Base-by-base conservation (phyloP, 352 stramenopile genomes). In the Globisporangium cylindrosporum region DNA sequence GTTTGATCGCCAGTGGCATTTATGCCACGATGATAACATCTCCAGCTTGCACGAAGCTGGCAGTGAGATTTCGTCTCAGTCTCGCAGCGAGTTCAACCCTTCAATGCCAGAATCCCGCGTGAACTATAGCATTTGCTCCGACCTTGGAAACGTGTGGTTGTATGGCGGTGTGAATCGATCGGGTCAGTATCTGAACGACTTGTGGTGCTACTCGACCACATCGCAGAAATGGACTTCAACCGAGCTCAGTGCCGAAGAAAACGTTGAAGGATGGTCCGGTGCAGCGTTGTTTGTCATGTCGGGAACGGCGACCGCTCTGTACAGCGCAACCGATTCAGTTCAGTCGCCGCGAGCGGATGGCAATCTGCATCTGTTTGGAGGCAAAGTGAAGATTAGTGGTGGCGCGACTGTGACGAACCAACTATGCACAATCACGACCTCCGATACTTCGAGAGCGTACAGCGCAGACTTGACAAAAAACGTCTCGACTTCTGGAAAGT, bases 1-100 rank as follows among this genome's bases (percentile, higher is more conserved):
- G 2, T 96, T 96, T 68, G 89, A 96, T 62, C 86, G 88, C 20
- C 72, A 93, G 32, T 96, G 89, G 89, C 81, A 94, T 63, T 77
- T 96, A 48, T 94, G 84, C 32, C 76, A 95, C 61, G 87, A 95
- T 41, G 89, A 96, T 67, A 89, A 84, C 64, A 89, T 94, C 43
- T 76, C 67, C 9, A 76, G 49, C 27, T 73, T 66, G 4, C 71
- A 70, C 46, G 71, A 87, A 12, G 5, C 38, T 4, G 66, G 20
- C 7, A 53, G 27, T 22, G 70, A 77, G 4, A 34, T 8, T 22
- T 71, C 63, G 22, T 36, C 55, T 3, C 64, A 69, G 36, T 20
- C 71, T 18, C 63, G 72, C 48, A 73, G 55, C n/a, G 83, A 88
- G 7, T 88, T 81, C 66, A 79, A 79, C n/a, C 67, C 72, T 5